Evolutionary conservation across 1,284 basidiomycete species (phyloP).

Genomic region (Blastosporella zonata): DNA sequence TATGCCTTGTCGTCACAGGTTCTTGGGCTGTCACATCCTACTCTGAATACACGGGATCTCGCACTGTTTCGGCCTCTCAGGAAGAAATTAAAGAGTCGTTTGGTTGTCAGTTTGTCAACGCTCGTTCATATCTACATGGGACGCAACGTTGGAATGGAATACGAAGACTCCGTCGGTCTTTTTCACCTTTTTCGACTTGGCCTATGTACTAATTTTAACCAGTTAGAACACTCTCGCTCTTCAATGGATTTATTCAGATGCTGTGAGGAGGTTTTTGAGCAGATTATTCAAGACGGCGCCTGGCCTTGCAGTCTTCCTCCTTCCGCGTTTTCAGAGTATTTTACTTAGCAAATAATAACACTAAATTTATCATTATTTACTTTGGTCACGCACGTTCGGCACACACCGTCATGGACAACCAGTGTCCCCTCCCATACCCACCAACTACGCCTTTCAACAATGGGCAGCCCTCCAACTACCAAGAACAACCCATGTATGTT

Average conservation of each 20-base stretch:
- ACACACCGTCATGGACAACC: constrained; percentile 20
- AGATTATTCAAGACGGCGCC: constrained; percentile 40
- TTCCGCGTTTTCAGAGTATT: constrained; percentile 31
- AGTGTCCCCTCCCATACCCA: constrained; percentile 10
- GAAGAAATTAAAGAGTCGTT: constrained; percentile 39
- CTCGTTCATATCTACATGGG: constrained; percentile 53
- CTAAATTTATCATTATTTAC: constrained; percentile 21
- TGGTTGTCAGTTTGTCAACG: constrained; percentile 39
- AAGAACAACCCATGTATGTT: constrained; percentile 28
- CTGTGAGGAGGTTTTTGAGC: constrained; percentile 49
- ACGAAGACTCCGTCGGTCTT: constrained; percentile 52
- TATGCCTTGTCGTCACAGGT: constrained; percentile 33
- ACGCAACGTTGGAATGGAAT: constrained; percentile 42
- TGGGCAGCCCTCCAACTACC: constrained; percentile 13
- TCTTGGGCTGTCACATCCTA: constrained; percentile 49
- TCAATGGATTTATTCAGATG: constrained; percentile 56
- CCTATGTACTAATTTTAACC: constrained; percentile 13
- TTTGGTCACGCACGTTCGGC: too few species aligned
- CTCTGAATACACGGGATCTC: constrained; percentile 53
- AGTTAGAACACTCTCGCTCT: constrained; percentile 54
- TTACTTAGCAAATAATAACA: constrained; percentile 25
- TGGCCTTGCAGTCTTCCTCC: constrained; percentile 60
- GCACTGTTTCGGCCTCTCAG: constrained; percentile 55
- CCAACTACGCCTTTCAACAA: constrained; percentile 1
- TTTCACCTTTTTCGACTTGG: not conserved